Conservation (phyloP, 768 basidiomycete species). For the Psilocybe subaeruginosa region DNA sequence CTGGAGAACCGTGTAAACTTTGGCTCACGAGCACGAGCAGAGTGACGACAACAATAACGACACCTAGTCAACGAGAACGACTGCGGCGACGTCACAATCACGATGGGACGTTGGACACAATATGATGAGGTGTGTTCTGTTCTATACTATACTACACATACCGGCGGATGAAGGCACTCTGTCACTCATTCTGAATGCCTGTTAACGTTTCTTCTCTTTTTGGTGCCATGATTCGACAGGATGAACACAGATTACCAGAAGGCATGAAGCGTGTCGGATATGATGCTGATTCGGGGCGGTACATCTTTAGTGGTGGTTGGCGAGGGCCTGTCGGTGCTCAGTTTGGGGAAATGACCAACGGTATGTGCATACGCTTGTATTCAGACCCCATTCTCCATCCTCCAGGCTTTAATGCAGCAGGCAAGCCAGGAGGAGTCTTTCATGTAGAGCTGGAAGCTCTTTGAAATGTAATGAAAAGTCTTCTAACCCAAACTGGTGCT, state of each 20-base stretch:
- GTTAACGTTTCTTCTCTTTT: background rate
- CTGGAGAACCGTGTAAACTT: too few species aligned
- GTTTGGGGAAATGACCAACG: conserved; percentile 59
- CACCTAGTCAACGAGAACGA: too few species aligned
- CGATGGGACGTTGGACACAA: conserved; percentile 42
- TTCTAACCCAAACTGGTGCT: too few species aligned
- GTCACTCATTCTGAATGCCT: too few species aligned
- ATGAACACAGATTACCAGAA: conserved; percentile 53
- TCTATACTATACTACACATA: background rate
- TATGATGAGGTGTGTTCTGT: conserved; percentile 43
- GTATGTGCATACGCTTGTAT: conserved; percentile 26
- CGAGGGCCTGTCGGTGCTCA: conserved; percentile 60
- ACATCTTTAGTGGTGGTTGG: conserved; percentile 67
- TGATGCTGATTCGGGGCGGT: conserved; percentile 69
- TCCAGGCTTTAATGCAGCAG: too few species aligned
- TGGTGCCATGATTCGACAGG: conserved; percentile 30
- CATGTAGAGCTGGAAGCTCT: too few species aligned
- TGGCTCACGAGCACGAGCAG: too few species aligned
- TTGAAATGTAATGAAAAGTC: too few species aligned
- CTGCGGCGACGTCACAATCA: too few species aligned
- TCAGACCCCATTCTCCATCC: too few species aligned
- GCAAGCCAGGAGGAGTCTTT: too few species aligned
- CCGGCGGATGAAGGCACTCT: background rate
- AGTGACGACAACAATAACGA: too few species aligned
- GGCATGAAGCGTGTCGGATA: conserved; percentile 75